phyloP scores from a whole-genome alignment of 345 rosid genomes.

The Conringia planisiliqua region DNA sequence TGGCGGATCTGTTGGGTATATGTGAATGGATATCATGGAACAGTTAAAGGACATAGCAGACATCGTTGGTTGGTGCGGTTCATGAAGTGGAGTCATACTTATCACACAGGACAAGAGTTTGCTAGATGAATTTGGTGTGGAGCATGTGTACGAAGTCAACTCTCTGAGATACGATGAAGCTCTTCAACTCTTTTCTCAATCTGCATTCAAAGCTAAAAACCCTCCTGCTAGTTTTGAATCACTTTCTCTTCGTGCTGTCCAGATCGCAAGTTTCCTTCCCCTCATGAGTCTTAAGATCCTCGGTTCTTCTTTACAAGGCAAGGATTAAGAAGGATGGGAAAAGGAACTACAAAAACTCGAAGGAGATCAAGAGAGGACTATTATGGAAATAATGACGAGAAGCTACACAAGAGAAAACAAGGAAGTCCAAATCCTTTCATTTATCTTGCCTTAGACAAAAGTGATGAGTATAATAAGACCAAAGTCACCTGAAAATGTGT shows the following conservation, averaged over 20 bases:
- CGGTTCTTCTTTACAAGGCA: background rate
- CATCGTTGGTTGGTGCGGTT: background rate
- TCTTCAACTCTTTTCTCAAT: conserved; percentile 6
- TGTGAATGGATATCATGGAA: too few relatives aligned
- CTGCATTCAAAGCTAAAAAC: background rate
- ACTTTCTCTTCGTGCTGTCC: conserved; percentile 14
- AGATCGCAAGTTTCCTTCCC: background rate
- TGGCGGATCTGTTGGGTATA: too few relatives aligned
- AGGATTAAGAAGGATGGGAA: background rate
- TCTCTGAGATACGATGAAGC: conserved; percentile 11
- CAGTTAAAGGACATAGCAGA: background rate
- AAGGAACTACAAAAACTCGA: background rate
- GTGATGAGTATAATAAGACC: too few relatives aligned
- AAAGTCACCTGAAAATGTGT: too few relatives aligned
- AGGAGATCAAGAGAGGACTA: background rate
- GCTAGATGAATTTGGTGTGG: background rate
- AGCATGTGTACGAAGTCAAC: conserved; percentile 6
- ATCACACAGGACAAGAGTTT: conserved; percentile 1
- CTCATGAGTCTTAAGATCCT: background rate
- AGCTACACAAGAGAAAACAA: background rate
- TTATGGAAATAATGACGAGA: background rate
- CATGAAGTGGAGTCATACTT: conserved; percentile 19
- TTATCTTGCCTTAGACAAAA: too few relatives aligned
- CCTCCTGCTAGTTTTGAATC: background rate
- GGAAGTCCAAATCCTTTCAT: background rate